Conservation (phyloP, 2,329 filamentous ascomycete species). For the Didymella keratinophila region DNA sequence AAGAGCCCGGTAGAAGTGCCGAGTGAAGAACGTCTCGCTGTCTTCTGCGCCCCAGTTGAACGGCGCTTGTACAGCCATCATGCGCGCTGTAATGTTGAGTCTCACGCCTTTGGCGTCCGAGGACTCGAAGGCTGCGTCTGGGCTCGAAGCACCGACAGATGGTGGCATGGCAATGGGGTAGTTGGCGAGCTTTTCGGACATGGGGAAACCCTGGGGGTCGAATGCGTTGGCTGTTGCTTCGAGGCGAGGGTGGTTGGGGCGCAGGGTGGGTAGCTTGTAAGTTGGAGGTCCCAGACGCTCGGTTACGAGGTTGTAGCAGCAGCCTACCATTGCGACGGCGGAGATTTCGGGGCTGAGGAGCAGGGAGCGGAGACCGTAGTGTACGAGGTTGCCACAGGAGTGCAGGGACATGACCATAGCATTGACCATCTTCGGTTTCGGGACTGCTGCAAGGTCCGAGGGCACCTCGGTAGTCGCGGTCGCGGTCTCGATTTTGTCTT, state of each 20-base stretch:
- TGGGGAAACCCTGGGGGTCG: slow-evolving; percentile 92
- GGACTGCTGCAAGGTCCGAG: slow-evolving; percentile 36
- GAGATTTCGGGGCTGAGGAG: slow-evolving; percentile 82
- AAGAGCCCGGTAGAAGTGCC: slow-evolving; percentile 91
- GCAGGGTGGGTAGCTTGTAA: slow-evolving; percentile 81
- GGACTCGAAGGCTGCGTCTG: slow-evolving; percentile 9
- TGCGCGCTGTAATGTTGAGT: slow-evolving; percentile 93
- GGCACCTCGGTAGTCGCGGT: slow-evolving; percentile 32
- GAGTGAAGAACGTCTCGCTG: slow-evolving; percentile 86
- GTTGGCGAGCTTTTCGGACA: slow-evolving; percentile 74
- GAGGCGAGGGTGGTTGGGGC: slow-evolving; percentile 76
- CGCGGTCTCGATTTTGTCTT: slow-evolving; percentile 37
- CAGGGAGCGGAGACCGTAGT: slow-evolving; percentile 89
- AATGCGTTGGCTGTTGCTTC: slow-evolving; percentile 72
- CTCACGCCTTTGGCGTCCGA: slow-evolving; percentile 66
- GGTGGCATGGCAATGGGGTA: slow-evolving; percentile 46
- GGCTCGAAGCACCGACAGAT: not conserved
- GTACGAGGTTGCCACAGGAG: slow-evolving; percentile 96
- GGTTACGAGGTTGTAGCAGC: slow-evolving; percentile 96
- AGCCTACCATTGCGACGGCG: slow-evolving; percentile 95
- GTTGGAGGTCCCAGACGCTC: slow-evolving; percentile 87
- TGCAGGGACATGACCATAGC: slow-evolving; percentile 94
- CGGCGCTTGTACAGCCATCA: slow-evolving; percentile 98
- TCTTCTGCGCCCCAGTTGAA: slow-evolving; percentile 86
- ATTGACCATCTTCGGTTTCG: slow-evolving; percentile 50